These are phyloP conservation scores for Symbiodinium natans DNA, from an alignment of 73 alveolate species.

Conservation along the genomic window DNA sequence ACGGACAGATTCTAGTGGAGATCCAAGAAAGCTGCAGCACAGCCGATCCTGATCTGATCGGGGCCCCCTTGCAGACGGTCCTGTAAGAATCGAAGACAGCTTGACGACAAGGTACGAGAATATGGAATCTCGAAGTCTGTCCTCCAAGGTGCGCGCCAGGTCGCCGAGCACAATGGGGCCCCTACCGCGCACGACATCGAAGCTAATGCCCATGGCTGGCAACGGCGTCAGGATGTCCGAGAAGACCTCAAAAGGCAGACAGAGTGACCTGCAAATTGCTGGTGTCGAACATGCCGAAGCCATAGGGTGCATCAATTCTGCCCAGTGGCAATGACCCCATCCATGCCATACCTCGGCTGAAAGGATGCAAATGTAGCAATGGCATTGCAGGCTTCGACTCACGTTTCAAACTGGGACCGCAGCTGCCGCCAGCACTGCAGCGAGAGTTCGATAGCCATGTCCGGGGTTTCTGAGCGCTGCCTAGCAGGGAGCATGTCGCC, in stretches of 20 bases:
- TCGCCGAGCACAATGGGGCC: conserved; percentile 90
- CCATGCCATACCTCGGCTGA: conserved; percentile 81
- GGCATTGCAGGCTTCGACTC: background rate
- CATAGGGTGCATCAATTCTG: background rate
- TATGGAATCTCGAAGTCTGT: background rate
- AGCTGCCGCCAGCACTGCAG: conserved; percentile 83
- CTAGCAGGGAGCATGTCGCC: background rate
- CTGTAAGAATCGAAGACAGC: background rate
- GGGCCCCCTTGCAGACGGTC: conserved; percentile 77
- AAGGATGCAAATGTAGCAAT: background rate
- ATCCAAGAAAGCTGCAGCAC: background rate
- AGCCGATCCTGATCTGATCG: conserved; percentile 25
- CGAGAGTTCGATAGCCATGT: conserved; percentile 89
- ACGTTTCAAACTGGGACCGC: background rate
- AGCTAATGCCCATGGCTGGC: conserved; percentile 92
- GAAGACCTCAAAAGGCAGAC: conserved; percentile 17
- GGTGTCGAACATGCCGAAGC: too few species aligned
- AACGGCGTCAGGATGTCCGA: conserved; percentile 92
- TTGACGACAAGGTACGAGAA: too few species aligned
- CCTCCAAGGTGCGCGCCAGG: conserved; percentile 84
- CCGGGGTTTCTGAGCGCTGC: conserved; percentile 94
- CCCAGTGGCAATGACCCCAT: conserved; percentile 80
- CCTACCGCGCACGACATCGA: conserved; percentile 74
- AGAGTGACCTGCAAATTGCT: background rate
- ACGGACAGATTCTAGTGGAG: background rate